phyloP scores from a whole-genome alignment of 139 green algal species.

The Chlorella sp. region DNA sequence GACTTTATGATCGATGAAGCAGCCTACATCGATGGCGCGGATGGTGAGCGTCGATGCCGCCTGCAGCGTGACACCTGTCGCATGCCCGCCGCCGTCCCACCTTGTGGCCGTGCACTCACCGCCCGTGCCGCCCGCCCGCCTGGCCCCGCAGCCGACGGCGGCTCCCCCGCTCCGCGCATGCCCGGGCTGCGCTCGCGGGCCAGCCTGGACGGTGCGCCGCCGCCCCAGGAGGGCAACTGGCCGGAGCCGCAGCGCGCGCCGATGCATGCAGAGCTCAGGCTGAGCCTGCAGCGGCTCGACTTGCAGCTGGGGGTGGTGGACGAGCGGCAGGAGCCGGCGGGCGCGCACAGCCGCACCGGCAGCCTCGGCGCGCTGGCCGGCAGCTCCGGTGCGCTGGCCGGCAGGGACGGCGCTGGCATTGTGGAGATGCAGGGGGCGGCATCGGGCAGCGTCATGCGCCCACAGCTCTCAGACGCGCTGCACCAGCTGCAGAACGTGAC shows the following conservation, averaged over 20 bases:
- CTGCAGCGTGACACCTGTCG: too few species aligned
- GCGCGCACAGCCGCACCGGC: constrained; percentile 25
- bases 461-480: background rate
- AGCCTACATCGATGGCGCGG: constrained; percentile 6
- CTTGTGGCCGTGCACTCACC: too few species aligned
- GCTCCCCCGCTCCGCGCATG: too few species aligned
- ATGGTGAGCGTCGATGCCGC: constrained; percentile 21
- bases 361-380: background rate
- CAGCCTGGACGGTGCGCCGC: too few species aligned
- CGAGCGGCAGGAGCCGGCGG: background rate
- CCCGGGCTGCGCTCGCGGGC: too few species aligned
- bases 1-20: constrained; percentile 38
- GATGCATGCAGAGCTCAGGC: constrained; percentile 17
- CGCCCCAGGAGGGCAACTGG: too few species aligned
- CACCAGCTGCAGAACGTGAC: background rate
- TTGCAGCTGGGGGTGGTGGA: constrained; percentile 8
- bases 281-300: background rate
- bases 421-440: too few species aligned
- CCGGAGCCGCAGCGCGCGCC: background rate
- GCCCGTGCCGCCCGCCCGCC: too few species aligned
- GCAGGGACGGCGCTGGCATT: too few species aligned
- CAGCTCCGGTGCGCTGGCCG: too few species aligned
- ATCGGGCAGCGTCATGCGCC: background rate
- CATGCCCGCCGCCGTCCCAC: too few species aligned
- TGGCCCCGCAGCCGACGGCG: too few species aligned